Base-by-base conservation (phyloP, 2,329 filamentous ascomycete species). In the Epichloe gansuensis region DNA sequence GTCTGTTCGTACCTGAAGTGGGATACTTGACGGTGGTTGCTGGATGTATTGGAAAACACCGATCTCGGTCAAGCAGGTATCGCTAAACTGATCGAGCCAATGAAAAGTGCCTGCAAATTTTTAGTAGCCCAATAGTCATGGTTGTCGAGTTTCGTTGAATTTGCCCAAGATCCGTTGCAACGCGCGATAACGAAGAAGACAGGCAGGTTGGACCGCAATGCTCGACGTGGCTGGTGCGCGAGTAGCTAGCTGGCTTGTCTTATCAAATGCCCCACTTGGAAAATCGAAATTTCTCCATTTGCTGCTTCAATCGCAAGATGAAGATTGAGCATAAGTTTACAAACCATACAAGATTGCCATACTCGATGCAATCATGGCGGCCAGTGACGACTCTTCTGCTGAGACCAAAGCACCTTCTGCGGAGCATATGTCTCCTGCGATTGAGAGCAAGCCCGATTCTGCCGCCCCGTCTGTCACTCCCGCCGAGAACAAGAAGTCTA, bases 281-380 rank as follows among this genome's bases (percentile, higher is more conserved):
- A 48, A 46, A 15, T 52, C 39, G 46, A 52, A 46, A 50, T 46
- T 51, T 54, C 50, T 47, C 50, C 28, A 42, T 31, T 21, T 41
- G 23, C 21, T 34, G 5, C 38, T 31, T 31, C 25, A 28, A 28
- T 28, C 28, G 8, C 23, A 31, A 13, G 28, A 8, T 28, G 15
- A 11, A 49, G 11, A 35, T 31, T 37, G 15, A 52, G 21, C 13
- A 7, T 15, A 47, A 23, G 17, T 28, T 3, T 13, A 45, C 13
- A 13, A 21, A 23, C 11, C 25, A 50, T 9, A 23, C 6, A 48
- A n/a, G 60, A 38, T 50, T 23, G 37, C 25, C 48, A 34, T 47
- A 12, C 46, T 55, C 59, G 55, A 67, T 68, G 64, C 61, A 61
- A 60, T 45, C 54, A 68, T 68, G 65, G 64, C 63, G 57, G 59